These are phyloP conservation scores for Schoenoplectus triqueter DNA, from an alignment of 202 grass and related monocot genomes.

Conservation along the genomic window DNA sequence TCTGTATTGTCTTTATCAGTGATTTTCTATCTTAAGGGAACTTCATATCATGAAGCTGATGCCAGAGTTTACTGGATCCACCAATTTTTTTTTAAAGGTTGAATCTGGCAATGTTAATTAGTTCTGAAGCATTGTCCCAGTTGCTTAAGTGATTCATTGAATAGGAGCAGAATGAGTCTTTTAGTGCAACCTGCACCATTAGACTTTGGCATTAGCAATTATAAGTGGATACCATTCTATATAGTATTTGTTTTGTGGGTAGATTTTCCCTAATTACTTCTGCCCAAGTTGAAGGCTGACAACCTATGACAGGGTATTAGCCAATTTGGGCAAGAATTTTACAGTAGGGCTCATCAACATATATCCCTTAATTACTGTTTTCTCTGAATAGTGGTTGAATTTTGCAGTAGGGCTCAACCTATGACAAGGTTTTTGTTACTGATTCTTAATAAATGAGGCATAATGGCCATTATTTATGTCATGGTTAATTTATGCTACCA, in stretches of 20 bases:
- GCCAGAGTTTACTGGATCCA: not conserved
- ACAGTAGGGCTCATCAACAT: not conserved
- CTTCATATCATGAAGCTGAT: not conserved
- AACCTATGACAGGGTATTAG: not conserved
- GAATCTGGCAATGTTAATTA: not conserved
- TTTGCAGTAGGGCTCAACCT: too few relatives aligned
- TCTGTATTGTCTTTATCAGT: not conserved
- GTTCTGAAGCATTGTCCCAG: not conserved
- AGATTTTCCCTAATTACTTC: not conserved
- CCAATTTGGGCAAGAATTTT: not conserved
- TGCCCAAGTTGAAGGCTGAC: not conserved
- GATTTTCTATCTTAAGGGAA: constrained; percentile 1
- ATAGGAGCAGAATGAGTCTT: not conserved
- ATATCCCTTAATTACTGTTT: not conserved
- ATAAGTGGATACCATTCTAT: not conserved
- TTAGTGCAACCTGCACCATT: not conserved
- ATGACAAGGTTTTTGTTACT: not conserved
- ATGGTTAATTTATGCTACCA: not conserved
- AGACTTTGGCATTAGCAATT: not conserved
- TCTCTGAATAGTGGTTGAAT: not conserved
- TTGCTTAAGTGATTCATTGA: not conserved
- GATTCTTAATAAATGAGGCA: not conserved
- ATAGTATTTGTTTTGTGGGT: not conserved
- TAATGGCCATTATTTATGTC: not conserved
- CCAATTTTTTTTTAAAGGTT: not conserved